Percentiles rank a stretch among this genome's conserved stretches.
These are phyloP conservation scores for Cryptomeria japonica DNA, from an alignment of 75 land plant species.

Conservation along the genomic window DNA sequence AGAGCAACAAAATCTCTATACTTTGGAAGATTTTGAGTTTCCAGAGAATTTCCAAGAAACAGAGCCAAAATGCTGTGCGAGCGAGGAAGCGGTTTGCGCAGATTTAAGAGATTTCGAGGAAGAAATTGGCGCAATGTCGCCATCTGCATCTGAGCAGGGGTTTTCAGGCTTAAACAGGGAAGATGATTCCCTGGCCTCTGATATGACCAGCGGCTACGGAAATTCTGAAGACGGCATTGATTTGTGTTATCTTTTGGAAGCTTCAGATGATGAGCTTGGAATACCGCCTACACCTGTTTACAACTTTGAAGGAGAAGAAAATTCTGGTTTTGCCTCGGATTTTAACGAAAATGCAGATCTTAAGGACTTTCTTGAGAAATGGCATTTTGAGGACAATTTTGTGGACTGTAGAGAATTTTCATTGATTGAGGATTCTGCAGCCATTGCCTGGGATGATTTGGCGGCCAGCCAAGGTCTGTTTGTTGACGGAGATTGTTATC, in stretches of 20 bases:
- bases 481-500: neutral
- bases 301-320: neutral
- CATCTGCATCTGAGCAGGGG: neutral
- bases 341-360: neutral
- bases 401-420: neutral
- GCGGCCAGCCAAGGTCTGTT: neutral
- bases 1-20: neutral
- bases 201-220: neutral
- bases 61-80: neutral
- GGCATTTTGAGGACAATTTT: neutral
- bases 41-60: neutral
- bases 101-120: neutral
- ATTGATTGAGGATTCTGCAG: neutral
- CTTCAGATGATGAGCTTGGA: constrained; percentile 2
- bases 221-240: neutral
- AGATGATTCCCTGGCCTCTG: neutral
- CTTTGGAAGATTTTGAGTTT: neutral
- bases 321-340: neutral
- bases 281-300: neutral
- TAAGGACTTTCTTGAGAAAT: neutral
- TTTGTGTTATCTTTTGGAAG: neutral
- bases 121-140: neutral
- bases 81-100: neutral
- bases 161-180: too few relatives aligned
- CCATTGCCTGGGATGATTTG: neutral